phyloP scores from a whole-genome alignment of 2,329 filamentous ascomycete genomes.

The Cladobotryum mycophilum region DNA sequence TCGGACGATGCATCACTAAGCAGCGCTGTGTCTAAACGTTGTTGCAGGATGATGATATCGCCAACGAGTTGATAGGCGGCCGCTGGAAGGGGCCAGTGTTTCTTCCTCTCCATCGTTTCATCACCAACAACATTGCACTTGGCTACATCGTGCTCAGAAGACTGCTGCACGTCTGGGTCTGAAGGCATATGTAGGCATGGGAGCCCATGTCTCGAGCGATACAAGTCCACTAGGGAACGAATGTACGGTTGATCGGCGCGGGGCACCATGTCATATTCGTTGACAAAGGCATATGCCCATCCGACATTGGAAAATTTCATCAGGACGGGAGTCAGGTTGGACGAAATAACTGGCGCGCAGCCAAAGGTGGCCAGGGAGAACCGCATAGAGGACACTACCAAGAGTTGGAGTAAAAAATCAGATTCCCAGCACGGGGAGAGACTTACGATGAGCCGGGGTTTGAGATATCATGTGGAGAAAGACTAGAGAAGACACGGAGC shows the following conservation, averaged over 20 bases:
- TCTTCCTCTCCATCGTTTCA: no score
- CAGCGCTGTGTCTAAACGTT: not conserved
- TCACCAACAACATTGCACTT: no score
- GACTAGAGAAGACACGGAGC: slow-evolving; percentile 16
- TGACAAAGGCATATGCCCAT: slow-evolving; percentile 13
- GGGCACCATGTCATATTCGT: slow-evolving; percentile 19
- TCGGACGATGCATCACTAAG: not conserved
- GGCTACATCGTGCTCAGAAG: no score
- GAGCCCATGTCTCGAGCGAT: slow-evolving; percentile 14
- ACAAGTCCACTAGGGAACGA: slow-evolving; percentile 16
- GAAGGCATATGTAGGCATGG: not conserved
- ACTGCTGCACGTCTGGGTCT: not conserved
- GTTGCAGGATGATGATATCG: not conserved
- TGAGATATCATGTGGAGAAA: slow-evolving; percentile 14
- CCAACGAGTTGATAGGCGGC: not conserved
- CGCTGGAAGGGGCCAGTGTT: slow-evolving; percentile 5
- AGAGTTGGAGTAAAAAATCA: not conserved
- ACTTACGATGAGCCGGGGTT: not conserved
- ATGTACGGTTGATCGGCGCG: slow-evolving; percentile 16
- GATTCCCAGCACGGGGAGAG: not conserved
- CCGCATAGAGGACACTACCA: slow-evolving; percentile 3
- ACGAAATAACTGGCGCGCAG: slow-evolving; percentile 15
- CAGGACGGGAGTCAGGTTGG: slow-evolving; percentile 8
- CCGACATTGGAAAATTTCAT: slow-evolving; percentile 1
- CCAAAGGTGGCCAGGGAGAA: slow-evolving; percentile 19